Evolutionary conservation across 2,329 filamentous ascomycete genomes (phyloP).

Genomic region (Colletotrichum filicis): DNA sequence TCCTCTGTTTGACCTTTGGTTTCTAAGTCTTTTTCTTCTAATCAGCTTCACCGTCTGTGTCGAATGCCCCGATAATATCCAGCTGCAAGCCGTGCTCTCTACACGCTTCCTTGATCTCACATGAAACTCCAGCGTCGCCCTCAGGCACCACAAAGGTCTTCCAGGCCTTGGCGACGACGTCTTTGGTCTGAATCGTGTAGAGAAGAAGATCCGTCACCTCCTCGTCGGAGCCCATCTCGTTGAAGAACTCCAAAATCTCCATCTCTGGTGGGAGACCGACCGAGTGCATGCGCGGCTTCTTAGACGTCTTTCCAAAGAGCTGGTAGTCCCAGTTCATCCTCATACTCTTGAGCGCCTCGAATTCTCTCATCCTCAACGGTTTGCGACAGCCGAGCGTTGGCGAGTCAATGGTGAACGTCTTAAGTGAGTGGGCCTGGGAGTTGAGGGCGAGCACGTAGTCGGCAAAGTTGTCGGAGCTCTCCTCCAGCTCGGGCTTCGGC

Average conservation of each 20-base stretch:
- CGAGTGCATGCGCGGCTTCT: slow-evolving; percentile 56
- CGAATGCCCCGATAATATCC: slow-evolving; percentile 45
- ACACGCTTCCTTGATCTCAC: slow-evolving; percentile 48
- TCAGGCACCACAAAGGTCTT: slow-evolving; percentile 50
- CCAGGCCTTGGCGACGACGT: slow-evolving; percentile 49
- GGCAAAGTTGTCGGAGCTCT: slow-evolving; percentile 57
- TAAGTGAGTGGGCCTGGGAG: slow-evolving; percentile 53
- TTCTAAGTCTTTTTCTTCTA: background rate
- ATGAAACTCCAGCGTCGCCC: slow-evolving; percentile 47
- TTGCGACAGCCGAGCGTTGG: slow-evolving; percentile 51
- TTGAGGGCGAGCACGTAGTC: slow-evolving; percentile 58
- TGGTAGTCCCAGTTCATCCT: slow-evolving; percentile 60
- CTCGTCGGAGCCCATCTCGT: slow-evolving; percentile 56
- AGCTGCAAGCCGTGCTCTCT: slow-evolving; percentile 45
- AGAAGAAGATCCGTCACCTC: slow-evolving; percentile 58
- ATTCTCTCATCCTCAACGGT: slow-evolving; percentile 56
- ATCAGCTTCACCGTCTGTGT: slow-evolving; percentile 23
- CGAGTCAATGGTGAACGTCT: slow-evolving; percentile 57
- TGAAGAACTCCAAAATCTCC: slow-evolving; percentile 58
- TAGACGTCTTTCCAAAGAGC: slow-evolving; percentile 57
- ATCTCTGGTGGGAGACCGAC: slow-evolving; percentile 59
- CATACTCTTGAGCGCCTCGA: slow-evolving; percentile 51
- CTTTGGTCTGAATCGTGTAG: slow-evolving; percentile 51
- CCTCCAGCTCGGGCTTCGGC: slow-evolving; percentile 54
- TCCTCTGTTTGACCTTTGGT: background rate